Evolutionary conservation across 768 basidiomycete genomes (phyloP).

Genomic region (Phanerochaete carnosa): DNA sequence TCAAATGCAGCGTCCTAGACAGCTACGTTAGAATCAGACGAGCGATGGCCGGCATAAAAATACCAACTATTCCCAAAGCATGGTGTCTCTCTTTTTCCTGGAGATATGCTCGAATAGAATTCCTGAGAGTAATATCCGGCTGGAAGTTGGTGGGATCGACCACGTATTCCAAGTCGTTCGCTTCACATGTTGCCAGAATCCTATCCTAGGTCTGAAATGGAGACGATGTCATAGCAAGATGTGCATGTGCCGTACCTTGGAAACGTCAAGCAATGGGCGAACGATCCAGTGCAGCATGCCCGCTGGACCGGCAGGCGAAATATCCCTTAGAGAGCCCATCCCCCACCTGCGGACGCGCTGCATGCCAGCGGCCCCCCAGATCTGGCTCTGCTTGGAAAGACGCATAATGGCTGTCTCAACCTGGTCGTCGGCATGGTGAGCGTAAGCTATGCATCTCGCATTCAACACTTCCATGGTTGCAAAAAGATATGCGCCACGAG

Average conservation of each 20-base stretch:
- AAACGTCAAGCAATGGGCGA: conserved; percentile 63
- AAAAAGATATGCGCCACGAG: conserved; percentile 54
- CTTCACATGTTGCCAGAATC: conserved; percentile 75
- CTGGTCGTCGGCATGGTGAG: conserved; percentile 82
- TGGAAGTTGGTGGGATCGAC: conserved; percentile 73
- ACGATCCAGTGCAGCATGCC: conserved; percentile 71
- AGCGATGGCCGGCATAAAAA: neutral
- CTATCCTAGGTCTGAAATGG: conserved; percentile 50
- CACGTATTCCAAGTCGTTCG: conserved; percentile 56
- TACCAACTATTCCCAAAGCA: neutral
- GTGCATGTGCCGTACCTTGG: conserved; percentile 50
- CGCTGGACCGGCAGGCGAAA: conserved; percentile 39
- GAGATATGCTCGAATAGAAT: conserved; percentile 60
- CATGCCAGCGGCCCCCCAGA: conserved; percentile 67
- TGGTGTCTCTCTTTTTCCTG: conserved; percentile 11
- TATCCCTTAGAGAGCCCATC: conserved; percentile 49
- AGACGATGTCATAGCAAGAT: neutral
- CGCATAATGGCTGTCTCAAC: conserved; percentile 80
- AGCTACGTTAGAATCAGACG: neutral
- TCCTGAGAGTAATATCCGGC: conserved; percentile 67
- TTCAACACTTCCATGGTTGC: conserved; percentile 38
- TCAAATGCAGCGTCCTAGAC: neutral
- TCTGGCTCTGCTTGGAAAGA: conserved; percentile 52
- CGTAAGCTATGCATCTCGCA: conserved; percentile 52
- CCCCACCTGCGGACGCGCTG: conserved; percentile 66